Conservation (phyloP, 768 basidiomycete genomes). For the Suillus subalutaceus region DNA sequence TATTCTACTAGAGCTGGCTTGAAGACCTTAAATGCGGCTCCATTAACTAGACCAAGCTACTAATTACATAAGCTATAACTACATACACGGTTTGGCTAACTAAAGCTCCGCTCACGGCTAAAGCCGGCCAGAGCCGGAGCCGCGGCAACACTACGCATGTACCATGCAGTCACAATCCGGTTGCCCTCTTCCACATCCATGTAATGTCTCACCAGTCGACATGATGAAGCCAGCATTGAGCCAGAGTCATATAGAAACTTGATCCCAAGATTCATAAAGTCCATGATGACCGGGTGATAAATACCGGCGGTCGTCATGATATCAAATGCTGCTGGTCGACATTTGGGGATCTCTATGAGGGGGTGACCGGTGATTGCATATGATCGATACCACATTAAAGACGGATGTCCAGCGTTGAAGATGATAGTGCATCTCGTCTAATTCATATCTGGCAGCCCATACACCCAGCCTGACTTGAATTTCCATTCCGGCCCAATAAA, state of each 20-base stretch:
- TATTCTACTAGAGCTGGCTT: too few species aligned
- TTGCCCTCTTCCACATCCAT: too few species aligned
- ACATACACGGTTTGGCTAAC: too few species aligned
- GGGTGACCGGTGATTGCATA: neutral
- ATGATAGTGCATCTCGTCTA: neutral
- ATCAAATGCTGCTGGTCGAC: neutral
- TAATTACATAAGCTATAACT: too few species aligned
- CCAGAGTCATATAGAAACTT: neutral
- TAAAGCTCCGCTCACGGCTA: too few species aligned
- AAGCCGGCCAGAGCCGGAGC: too few species aligned
- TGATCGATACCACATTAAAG: neutral
- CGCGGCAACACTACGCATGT: too few species aligned
- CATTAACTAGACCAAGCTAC: too few species aligned
- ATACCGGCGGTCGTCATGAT: neutral
- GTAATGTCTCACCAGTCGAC: neutral
- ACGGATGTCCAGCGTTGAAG: neutral
- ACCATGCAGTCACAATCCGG: too few species aligned
- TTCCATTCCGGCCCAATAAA: neutral
- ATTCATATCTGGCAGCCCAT: neutral
- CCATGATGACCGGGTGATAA: neutral
- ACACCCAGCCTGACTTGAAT: neutral
- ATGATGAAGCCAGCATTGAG: neutral
- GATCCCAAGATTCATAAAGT: neutral
- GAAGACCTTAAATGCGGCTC: too few species aligned
- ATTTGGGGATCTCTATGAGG: constrained; percentile 2